phyloP scores from a whole-genome alignment of 1,284 basidiomycete species.

The Puccinia triticina region DNA sequence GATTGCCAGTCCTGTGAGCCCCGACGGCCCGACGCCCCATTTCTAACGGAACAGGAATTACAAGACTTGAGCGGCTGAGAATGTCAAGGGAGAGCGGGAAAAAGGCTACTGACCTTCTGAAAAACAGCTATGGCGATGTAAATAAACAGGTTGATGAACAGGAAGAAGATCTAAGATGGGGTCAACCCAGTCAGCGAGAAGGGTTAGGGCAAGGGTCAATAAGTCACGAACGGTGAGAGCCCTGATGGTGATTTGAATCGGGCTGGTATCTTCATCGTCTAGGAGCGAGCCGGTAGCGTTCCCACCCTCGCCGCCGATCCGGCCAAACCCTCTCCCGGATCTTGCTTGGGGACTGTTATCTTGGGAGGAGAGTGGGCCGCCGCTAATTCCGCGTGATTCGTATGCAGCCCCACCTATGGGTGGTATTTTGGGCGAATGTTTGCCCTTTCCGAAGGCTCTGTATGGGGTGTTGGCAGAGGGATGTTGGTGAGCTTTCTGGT shows the following conservation, averaged over 20 bases:
- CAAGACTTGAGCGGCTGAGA: neutral
- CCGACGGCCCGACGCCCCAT: constrained; percentile 47
- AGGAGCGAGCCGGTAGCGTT: constrained; percentile 10
- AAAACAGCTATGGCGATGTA: constrained; percentile 55
- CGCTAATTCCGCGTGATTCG: constrained; percentile 34
- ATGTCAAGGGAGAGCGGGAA: neutral
- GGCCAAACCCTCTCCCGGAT: neutral
- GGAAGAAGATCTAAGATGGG: constrained; percentile 39
- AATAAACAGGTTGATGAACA: constrained; percentile 53
- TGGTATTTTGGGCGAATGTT: constrained; percentile 50
- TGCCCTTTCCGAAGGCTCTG: constrained; percentile 46
- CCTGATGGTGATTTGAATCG: constrained; percentile 30
- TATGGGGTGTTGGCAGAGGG: neutral
- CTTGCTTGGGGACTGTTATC: neutral
- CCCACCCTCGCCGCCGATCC: neutral
- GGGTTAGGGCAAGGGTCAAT: neutral
- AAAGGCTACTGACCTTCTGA: constrained; percentile 46
- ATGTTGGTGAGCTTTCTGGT: neutral
- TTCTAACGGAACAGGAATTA: constrained; percentile 49
- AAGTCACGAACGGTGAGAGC: constrained; percentile 18
- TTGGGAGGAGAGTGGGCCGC: constrained; percentile 29
- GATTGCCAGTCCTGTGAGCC: constrained; percentile 41
- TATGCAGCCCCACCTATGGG: neutral
- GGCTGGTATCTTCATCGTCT: constrained; percentile 47
- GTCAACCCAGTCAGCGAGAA: neutral